Conservation (phyloP, 2,329 filamentous ascomycete genomes). For the Teratosphaeria viscida region DNA sequence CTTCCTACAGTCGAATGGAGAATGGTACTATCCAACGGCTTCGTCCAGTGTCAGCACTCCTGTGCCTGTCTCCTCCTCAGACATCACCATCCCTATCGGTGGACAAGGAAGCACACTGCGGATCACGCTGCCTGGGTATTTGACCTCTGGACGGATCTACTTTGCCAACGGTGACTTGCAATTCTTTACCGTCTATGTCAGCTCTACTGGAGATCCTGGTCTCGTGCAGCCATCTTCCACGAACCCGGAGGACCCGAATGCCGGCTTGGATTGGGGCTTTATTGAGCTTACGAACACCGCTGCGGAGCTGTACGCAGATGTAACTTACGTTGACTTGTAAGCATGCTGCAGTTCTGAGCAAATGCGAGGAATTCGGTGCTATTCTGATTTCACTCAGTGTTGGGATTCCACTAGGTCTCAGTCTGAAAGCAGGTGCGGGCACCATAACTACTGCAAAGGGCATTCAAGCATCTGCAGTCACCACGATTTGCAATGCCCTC, state of each 20-base stretch:
- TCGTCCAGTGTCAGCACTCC: conserved; percentile 22
- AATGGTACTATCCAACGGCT: conserved; percentile 34
- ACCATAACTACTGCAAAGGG: conserved; percentile 44
- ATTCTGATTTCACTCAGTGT: background rate
- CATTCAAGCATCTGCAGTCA: conserved; percentile 46
- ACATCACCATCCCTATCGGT: conserved; percentile 33
- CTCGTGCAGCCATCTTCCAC: conserved; percentile 42
- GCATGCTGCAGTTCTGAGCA: background rate
- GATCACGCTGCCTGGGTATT: conserved; percentile 32
- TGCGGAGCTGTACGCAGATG: conserved; percentile 34
- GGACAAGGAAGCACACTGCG: conserved; percentile 27
- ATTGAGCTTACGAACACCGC: conserved; percentile 38
- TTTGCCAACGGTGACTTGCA: conserved; percentile 34
- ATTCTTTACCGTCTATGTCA: conserved; percentile 32
- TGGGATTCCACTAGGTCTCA: conserved; percentile 35
- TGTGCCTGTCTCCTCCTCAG: conserved; percentile 26
- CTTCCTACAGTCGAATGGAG: conserved; percentile 34
- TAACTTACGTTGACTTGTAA: conserved; percentile 22
- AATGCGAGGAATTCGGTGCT: background rate
- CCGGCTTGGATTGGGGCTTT: conserved; percentile 34
- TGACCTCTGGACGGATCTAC: conserved; percentile 37
- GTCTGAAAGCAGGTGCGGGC: conserved; percentile 40
- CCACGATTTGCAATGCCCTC: conserved; percentile 44
- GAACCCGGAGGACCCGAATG: conserved; percentile 29
- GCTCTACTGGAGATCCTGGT: conserved; percentile 19